Conservation (phyloP, 2,329 filamentous ascomycete species). For the Colletotrichum lentis region DNA sequence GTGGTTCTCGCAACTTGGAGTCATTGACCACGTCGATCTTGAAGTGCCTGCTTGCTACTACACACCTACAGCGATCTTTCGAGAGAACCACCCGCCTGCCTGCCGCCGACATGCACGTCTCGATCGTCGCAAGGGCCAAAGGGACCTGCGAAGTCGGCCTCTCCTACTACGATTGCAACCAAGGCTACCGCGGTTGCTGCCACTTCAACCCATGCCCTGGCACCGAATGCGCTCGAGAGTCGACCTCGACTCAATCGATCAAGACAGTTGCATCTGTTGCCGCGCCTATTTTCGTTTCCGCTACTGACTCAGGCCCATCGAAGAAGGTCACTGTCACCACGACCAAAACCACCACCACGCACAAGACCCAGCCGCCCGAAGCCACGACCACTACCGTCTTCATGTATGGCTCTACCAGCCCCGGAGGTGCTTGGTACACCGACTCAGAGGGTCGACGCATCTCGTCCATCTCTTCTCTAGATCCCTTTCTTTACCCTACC, state of each 20-base stretch:
- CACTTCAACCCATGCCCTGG: slow-evolving; percentile 52
- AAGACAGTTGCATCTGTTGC: slow-evolving; percentile 30
- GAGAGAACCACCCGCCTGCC: background rate
- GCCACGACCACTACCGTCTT: slow-evolving; percentile 13
- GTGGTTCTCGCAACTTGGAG: background rate
- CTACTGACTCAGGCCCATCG: background rate
- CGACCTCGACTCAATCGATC: background rate
- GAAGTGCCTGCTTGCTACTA: background rate
- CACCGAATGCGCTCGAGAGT: slow-evolving; percentile 44
- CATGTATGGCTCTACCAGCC: background rate
- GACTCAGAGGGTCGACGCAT: slow-evolving; percentile 3
- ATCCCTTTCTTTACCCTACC: background rate
- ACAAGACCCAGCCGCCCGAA: background rate
- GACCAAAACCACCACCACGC: background rate
- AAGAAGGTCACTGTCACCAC: background rate
- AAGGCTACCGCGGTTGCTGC: slow-evolving; percentile 56
- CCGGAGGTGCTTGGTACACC: slow-evolving; percentile 24
- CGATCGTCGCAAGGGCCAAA: background rate
- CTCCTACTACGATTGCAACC: slow-evolving; percentile 50
- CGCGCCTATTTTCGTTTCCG: slow-evolving; percentile 20
- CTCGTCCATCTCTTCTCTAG: background rate
- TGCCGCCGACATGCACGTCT: slow-evolving; percentile 23
- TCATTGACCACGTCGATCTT: background rate
- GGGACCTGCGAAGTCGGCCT: slow-evolving; percentile 26
- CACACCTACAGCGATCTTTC: background rate